Base-by-base conservation (phyloP, 129 eudicot genomes). In the Artemisia tridentata region DNA sequence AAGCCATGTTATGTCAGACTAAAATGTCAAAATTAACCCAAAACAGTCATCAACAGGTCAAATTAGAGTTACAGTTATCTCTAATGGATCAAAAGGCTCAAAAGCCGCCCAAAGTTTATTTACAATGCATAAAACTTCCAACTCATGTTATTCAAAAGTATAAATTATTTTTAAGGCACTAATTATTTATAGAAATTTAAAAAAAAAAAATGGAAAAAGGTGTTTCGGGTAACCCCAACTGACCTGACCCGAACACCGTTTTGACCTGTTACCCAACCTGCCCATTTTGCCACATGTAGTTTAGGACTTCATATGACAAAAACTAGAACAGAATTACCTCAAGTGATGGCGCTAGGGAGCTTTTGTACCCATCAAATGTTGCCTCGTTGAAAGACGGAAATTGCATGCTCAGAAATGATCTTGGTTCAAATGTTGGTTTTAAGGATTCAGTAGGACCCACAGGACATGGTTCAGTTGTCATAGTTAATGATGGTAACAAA, bases 401-500 rank as follows among this genome's bases (percentile, higher is more conserved):
- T 31, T 68, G 73, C 58, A 66, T 69, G 78, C 62, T 72, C 25
- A 70, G 49, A 65, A 87, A 72, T 16, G 80, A 63, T 55, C 77
- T 81, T 20, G 78, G 83, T 53, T 79, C 85, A 53, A 80, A 77
- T 55, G 78, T 59, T 7, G 77, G 84, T 64, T 77, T 76, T 56
- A 77, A 64, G 71, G 78, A 80, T 57, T 80, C 67, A 5, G 80
- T 75, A 47, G 87, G 74, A 68, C 63, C 78, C 50, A 60, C 63
- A 8, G 50, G 68, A 64, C 84, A 80, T 23, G 77, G 83, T 18
- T 81, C 34, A 56, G 65, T 68, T 67, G 68, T 55, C 9, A 69
- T 25, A 72, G 88, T 75, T 25, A 88, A 80, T 59, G 88, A 75
- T 41, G 84, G 85, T 54, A 85, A 65, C 17, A 82, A 68, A 47